Conservation (phyloP, 1,284 basidiomycete genomes). For the Pyrrhoderma lamaoense region DNA sequence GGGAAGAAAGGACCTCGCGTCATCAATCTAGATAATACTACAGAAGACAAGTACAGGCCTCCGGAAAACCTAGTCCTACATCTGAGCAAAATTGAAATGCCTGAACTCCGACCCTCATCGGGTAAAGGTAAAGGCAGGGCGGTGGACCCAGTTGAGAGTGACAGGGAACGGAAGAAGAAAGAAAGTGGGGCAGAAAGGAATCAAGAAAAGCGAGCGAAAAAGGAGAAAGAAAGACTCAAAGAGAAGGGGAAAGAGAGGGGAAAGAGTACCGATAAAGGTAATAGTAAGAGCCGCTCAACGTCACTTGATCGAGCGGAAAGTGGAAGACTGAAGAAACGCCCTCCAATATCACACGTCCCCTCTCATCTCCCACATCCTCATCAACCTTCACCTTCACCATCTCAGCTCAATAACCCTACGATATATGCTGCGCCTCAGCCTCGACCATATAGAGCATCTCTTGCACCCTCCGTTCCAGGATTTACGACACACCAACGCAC, state of each 20-base stretch:
- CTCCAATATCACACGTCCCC: background rate
- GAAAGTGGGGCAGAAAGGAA: slow-evolving; percentile 11
- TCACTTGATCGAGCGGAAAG: slow-evolving; percentile 17
- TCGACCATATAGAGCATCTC: background rate
- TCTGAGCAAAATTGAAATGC: slow-evolving; percentile 77
- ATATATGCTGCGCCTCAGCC: slow-evolving; percentile 31
- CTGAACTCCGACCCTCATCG: slow-evolving; percentile 57
- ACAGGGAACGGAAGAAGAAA: slow-evolving; percentile 11
- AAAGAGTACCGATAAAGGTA: slow-evolving; percentile 4
- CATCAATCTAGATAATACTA: slow-evolving; percentile 59
- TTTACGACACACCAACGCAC: background rate
- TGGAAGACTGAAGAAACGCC: slow-evolving; percentile 9
- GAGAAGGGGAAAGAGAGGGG: slow-evolving; percentile 21
- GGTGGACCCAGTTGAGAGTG: slow-evolving; percentile 3
- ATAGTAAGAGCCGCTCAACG: slow-evolving; percentile 4
- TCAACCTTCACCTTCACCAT: slow-evolving; percentile 37
- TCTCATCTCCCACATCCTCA: slow-evolving; percentile 17
- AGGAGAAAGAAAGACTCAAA: slow-evolving; percentile 20
- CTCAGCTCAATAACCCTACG: slow-evolving; percentile 38
- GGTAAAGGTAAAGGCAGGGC: slow-evolving; percentile 9
- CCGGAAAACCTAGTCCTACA: slow-evolving; percentile 62
- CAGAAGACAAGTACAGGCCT: slow-evolving; percentile 45
- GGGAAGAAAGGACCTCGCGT: slow-evolving; percentile 49
- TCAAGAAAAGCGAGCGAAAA: slow-evolving; percentile 9
- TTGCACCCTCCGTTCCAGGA: background rate